Conservation (phyloP, 1,139 yeast species). For the Entelexis paramagnoliae region DNA sequence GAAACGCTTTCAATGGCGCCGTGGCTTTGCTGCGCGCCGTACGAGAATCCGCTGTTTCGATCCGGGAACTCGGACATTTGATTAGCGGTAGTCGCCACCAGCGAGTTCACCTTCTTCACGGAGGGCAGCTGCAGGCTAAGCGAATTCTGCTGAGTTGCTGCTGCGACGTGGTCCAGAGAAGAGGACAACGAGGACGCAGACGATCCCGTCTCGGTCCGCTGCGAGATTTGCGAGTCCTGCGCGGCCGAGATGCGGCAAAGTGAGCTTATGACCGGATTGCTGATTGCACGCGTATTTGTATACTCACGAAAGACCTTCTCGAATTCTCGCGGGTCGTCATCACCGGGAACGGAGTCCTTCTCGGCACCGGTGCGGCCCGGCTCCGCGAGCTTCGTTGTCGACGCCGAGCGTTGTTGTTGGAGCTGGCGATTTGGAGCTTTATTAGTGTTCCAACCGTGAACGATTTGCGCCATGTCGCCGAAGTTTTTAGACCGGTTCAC, state of each 20-base stretch:
- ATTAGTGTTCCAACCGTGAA: conserved; percentile 20
- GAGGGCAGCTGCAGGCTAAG: conserved; percentile 4
- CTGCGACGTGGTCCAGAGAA: neutral
- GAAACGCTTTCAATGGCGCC: conserved; percentile 19
- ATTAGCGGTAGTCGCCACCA: conserved; percentile 24
- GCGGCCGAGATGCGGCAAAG: conserved; percentile 14
- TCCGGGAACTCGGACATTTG: conserved; percentile 23
- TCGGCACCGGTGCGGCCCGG: neutral
- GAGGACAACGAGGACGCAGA: neutral
- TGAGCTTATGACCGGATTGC: conserved; percentile 22
- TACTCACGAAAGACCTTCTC: conserved; percentile 29
- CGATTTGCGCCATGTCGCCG: conserved; percentile 23
- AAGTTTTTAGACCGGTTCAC: conserved; percentile 17
- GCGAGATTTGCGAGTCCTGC: neutral
- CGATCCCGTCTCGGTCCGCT: neutral
- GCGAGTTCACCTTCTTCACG: conserved; percentile 18
- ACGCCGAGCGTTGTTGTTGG: neutral
- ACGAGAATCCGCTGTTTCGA: conserved; percentile 7
- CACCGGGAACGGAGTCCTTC: conserved; percentile 6
- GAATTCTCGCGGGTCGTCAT: conserved; percentile 21
- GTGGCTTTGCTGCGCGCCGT: conserved; percentile 10
- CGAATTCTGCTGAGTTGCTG: neutral
- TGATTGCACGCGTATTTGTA: conserved; percentile 21
- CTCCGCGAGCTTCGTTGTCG: neutral
- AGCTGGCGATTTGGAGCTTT: neutral